Evolutionary conservation across 805 yeast genomes (phyloP), one percentile per base, ranked within the genome.

Genomic region (Metschnikowia corniflorae): DNA sequence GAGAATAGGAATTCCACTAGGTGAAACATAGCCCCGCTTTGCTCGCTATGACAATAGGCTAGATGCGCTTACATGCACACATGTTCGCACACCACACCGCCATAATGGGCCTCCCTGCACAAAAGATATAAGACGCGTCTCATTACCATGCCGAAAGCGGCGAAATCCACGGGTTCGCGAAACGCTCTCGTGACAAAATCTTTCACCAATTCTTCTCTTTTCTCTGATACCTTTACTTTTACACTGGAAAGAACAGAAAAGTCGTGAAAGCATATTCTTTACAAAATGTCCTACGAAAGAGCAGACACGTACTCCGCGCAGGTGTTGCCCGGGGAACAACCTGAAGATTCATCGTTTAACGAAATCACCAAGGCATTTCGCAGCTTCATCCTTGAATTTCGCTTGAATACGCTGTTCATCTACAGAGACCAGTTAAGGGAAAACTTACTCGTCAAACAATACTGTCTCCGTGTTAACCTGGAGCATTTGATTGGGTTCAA

Each of bases 351-450:
- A 46, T 71, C 81, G 34, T 73, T 73, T 57, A 78, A 80, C 37
- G 93, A 82, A 59, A 72, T 83, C 51, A 74, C 79, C 52, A 79
- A 78, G 48, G 84, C 88, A 3, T 89, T 91, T 69, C 78, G 82
- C 47, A 71, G 77, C 49, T 93, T 93, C 60, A 75, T 93, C 26
- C 67, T 87, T 37, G 95, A 88, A 57, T 93, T 87, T 61, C 76
- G 95, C 61, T 73, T 86, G 43, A 83, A 85, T 54, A 77, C 86
- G 40, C 82, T 79, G 57, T 93, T 85, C 59, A 70, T 88, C 26
- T 91, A 91, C 68, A 73, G 95, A 70, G 96, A 89, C 52, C 96
- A 89, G 58, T 70, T 93, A 37, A 72, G 96, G 49, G 95, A 87
- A 53, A 87, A 89, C 60, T 66, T 94, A 31, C 68, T 91, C 33